A percentile compares a stretch with the other conserved stretches of the same genome.
Evolutionary conservation across 148 eudicot genomes (phyloP).

Genomic region (Linanthus parryae): DNA sequence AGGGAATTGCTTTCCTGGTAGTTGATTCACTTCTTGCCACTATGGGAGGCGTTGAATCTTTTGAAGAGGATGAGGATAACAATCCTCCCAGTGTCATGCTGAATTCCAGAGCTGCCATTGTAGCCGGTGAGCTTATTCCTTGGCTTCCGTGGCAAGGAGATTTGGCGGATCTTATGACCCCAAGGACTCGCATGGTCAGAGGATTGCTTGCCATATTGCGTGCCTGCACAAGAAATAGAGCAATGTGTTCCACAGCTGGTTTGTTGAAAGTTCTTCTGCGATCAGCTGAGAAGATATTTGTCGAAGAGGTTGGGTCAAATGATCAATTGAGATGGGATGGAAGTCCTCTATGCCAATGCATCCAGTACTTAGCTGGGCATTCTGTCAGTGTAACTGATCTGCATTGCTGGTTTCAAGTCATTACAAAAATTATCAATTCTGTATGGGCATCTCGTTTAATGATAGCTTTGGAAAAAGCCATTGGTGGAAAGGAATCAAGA

Average conservation of each 20-base stretch:
- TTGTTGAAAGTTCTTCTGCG: conserved; percentile 71
- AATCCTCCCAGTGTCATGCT: conserved; percentile 99
- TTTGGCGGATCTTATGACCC: conserved; percentile 68
- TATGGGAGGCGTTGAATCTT: conserved; percentile 99
- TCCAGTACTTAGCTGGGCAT: conserved; percentile 91
- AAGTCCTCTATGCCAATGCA: conserved; percentile 80
- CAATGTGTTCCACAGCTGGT: conserved; percentile 96
- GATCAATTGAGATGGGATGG: conserved; percentile 81
- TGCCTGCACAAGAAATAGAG: conserved; percentile 94
- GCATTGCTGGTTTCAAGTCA: conserved; percentile 75
- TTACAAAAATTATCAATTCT: conserved; percentile 53
- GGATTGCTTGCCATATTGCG: conserved; percentile 90
- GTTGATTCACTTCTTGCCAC: conserved; percentile 97
- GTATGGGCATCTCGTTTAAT: conserved; percentile 71
- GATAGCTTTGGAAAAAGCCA: conserved; percentile 86
- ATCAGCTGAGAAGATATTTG: conserved; percentile 79
- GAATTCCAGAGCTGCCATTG: conserved; percentile 96
- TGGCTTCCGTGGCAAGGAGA: conserved; percentile 78
- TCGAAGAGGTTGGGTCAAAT: conserved; percentile 31
- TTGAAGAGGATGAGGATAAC: conserved; percentile 87
- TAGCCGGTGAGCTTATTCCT: conserved; percentile 90
- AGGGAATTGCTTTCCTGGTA: conserved; percentile 67
- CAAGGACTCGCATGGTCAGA: conserved; percentile 95
- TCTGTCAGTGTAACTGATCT: conserved; percentile 74
- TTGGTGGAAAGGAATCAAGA: conserved; percentile 83